These are phyloP conservation scores for Brassica cretica DNA, from an alignment of 345 rosid species.

Conservation along the genomic window DNA sequence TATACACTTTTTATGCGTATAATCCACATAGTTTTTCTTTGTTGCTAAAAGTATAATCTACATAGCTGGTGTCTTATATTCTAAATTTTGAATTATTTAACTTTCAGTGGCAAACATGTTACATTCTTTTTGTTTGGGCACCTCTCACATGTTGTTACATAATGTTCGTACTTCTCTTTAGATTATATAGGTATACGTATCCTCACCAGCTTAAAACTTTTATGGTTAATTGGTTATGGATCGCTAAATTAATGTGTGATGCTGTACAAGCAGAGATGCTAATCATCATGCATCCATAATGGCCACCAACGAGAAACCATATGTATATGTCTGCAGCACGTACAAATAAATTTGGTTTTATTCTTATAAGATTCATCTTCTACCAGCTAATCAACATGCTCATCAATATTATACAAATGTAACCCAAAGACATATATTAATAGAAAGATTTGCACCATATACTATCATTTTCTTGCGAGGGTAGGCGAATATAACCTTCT, in stretches of 20 bases:
- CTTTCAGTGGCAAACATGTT: neutral
- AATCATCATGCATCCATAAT: neutral
- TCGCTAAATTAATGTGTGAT: conserved; percentile 1
- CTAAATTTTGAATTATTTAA: neutral
- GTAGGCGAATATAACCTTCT: conserved; percentile 25
- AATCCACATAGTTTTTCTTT: neutral
- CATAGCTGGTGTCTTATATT: neutral
- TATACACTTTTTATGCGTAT: neutral
- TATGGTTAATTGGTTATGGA: neutral
- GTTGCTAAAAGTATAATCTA: neutral
- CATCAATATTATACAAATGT: conserved; percentile 22
- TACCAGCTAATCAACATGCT: conserved; percentile 11
- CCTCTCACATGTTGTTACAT: neutral
- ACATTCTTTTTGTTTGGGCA: neutral
- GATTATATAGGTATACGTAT: neutral
- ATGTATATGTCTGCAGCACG: neutral
- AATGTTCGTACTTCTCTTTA: neutral
- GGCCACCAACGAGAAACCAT: conserved; percentile 16
- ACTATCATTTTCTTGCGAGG: conserved; percentile 9
- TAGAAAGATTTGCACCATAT: neutral
- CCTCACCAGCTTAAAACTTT: neutral
- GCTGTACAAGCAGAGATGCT: neutral
- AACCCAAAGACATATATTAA: neutral
- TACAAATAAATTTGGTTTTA: neutral
- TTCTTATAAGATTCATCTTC: conserved; percentile 14